Evolutionary conservation across 495 filamentous ascomycete genomes (phyloP).

Genomic region (Penicillium maclennaniae): DNA sequence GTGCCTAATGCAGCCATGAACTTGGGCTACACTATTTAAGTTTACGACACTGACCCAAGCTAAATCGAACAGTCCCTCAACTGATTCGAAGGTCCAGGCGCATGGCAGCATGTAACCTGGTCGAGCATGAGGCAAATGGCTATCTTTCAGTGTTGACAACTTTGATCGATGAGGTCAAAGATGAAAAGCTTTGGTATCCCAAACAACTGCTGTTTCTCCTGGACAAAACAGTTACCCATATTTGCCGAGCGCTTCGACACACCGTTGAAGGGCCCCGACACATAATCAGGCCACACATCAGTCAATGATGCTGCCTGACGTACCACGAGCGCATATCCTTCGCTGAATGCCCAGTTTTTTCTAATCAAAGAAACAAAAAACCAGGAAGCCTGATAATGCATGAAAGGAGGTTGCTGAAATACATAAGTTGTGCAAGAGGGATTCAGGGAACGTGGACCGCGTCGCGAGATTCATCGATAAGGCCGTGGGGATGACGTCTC

Average conservation of each 20-base stretch:
- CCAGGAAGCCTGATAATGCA: slow-evolving; percentile 40
- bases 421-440: slow-evolving; percentile 10
- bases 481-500: slow-evolving; percentile 2
- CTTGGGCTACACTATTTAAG: slow-evolving; percentile 41
- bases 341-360: slow-evolving; percentile 31
- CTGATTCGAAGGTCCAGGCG: slow-evolving; percentile 38
- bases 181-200: slow-evolving; percentile 47
- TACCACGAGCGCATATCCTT: too few relatives aligned
- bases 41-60: slow-evolving; percentile 45
- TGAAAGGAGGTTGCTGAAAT: slow-evolving; percentile 28
- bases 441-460: slow-evolving; percentile 5
- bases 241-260: slow-evolving; percentile 43
- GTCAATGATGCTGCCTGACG: slow-evolving; percentile 9
- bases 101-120: slow-evolving; percentile 40
- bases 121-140: slow-evolving; percentile 40
- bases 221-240: slow-evolving; percentile 43
- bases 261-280: slow-evolving; percentile 19
- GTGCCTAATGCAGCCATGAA: slow-evolving; percentile 50
- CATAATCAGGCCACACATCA: slow-evolving; percentile 24
- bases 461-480: slow-evolving; percentile 8
- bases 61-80: slow-evolving; percentile 32
- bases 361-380: slow-evolving; percentile 43
- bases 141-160: slow-evolving; percentile 49
- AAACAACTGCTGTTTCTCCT: slow-evolving; percentile 41
- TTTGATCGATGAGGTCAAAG: slow-evolving; percentile 28